Percentiles rank a stretch among this genome's conserved stretches.
phyloP scores from a whole-genome alignment of 768 basidiomycete species.

The Suillus spraguei region DNA sequence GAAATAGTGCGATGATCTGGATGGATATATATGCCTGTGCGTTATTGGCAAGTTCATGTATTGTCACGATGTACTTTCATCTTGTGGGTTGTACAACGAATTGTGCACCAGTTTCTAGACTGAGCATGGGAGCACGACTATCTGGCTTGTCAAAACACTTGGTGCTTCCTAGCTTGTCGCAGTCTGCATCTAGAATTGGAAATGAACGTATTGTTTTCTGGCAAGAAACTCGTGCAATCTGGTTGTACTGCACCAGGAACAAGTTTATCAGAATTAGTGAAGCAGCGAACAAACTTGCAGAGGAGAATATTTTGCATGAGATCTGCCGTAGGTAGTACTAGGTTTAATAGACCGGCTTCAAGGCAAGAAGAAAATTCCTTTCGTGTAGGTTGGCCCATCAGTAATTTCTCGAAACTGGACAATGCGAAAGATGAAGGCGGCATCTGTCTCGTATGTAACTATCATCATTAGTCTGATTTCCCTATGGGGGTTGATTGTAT shows the following conservation, averaged over 20 bases:
- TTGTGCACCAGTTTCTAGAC: background rate
- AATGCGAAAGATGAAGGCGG: too few species aligned
- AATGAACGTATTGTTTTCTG: background rate
- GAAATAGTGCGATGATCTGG: constrained; percentile 14
- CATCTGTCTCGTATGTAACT: too few species aligned
- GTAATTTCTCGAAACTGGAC: too few species aligned
- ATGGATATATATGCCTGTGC: background rate
- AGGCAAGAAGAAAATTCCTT: too few species aligned
- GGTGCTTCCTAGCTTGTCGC: background rate
- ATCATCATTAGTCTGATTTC: too few species aligned
- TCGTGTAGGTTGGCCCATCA: too few species aligned
- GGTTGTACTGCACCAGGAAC: background rate
- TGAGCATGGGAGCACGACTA: background rate
- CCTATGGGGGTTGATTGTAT: too few species aligned
- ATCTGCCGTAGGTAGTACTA: background rate
- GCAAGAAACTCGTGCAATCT: background rate
- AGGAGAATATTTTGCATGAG: background rate
- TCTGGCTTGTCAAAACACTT: background rate
- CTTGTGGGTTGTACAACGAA: constrained; percentile 1
- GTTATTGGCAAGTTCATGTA: background rate
- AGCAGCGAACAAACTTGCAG: background rate
- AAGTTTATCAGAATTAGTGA: background rate
- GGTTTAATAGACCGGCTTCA: too few species aligned
- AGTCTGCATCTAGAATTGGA: background rate
- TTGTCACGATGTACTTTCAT: background rate